Evolutionary conservation across 768 basidiomycete species (phyloP).

Genomic region (Neoboletus magnificus): DNA sequence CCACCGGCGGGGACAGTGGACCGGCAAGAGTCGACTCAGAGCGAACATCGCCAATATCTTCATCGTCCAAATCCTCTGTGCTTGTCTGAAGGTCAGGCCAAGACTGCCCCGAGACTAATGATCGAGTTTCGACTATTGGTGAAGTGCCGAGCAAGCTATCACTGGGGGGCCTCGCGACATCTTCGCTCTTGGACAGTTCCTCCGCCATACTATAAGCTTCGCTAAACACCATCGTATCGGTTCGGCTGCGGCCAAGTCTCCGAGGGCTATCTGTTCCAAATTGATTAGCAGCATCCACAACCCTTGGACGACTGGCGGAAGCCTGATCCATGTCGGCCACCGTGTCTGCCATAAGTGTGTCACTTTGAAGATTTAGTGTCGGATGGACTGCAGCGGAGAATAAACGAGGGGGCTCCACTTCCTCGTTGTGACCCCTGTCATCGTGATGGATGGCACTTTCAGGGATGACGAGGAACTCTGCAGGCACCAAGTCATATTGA

Average conservation of each 20-base stretch:
- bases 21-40: slow-evolving; percentile 18
- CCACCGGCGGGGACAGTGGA: slow-evolving; percentile 29
- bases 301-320: slow-evolving; percentile 19
- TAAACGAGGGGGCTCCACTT: slow-evolving; percentile 39
- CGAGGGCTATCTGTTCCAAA: slow-evolving; percentile 39
- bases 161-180: not conserved
- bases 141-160: slow-evolving; percentile 11
- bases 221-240: slow-evolving; percentile 74
- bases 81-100: slow-evolving; percentile 13
- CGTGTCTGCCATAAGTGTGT: slow-evolving; percentile 7
- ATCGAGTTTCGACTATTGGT: slow-evolving; percentile 10
- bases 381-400: slow-evolving; percentile 41
- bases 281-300: slow-evolving; percentile 12
- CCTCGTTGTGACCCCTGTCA: slow-evolving; percentile 23
- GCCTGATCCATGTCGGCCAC: slow-evolving; percentile 4
- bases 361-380: slow-evolving; percentile 6
- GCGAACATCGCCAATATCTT: slow-evolving; percentile 22
- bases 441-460: slow-evolving; percentile 36
- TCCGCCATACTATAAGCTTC: slow-evolving; percentile 39
- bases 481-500: slow-evolving; percentile 77
- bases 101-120: not conserved
- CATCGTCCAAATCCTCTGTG: slow-evolving; percentile 21
- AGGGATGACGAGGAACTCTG: slow-evolving; percentile 82
- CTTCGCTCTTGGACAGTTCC: slow-evolving; percentile 32
- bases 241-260: slow-evolving; percentile 52